A percentile compares a stretch with the other conserved stretches of the same genome.
These are phyloP conservation scores for Yamadazyma sp. DNA, from an alignment of 805 yeast genomes.

Conservation along the genomic window DNA sequence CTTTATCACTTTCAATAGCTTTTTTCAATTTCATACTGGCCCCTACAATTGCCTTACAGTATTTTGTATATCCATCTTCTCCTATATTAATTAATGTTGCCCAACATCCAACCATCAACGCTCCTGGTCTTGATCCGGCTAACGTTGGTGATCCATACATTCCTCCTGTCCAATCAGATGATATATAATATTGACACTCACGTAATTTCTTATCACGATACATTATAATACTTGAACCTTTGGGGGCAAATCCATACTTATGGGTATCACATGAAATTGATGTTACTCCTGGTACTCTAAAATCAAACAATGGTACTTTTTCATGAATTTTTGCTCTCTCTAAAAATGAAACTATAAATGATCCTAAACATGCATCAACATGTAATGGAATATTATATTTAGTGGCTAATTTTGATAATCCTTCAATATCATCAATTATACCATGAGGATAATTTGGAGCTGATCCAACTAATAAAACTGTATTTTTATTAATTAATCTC, in stretches of 20 bases:
- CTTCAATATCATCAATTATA: conserved; percentile 83
- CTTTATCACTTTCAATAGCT: conserved; percentile 41
- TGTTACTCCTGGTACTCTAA: conserved; percentile 85
- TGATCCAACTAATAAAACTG: conserved; percentile 84
- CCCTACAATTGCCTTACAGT: conserved; percentile 63
- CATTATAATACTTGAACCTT: conserved; percentile 92
- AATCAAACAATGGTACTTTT: conserved; percentile 65
- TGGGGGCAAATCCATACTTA: conserved; percentile 97
- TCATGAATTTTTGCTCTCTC: conserved; percentile 54
- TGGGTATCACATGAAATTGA: conserved; percentile 99
- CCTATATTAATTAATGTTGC: conserved; percentile 85
- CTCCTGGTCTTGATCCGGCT: conserved; percentile 97
- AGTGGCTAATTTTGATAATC: conserved; percentile 62
- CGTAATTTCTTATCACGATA: conserved; percentile 70
- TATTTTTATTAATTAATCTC: conserved; percentile 68
- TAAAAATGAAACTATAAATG: conserved; percentile 81
- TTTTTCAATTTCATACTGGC: conserved; percentile 59
- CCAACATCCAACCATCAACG: conserved; percentile 98
- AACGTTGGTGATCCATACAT: conserved; percentile 94
- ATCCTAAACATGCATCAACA: conserved; percentile 95
- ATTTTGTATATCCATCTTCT: conserved; percentile 69
- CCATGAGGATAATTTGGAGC: conserved; percentile 99
- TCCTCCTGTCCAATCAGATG: conserved; percentile 91
- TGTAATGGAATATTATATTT: conserved; percentile 78
- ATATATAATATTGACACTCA: conserved; percentile 77